These are phyloP conservation scores for Cyclotella kingstonii DNA, from an alignment of 108 stramenopile species.

Conservation along the genomic window DNA sequence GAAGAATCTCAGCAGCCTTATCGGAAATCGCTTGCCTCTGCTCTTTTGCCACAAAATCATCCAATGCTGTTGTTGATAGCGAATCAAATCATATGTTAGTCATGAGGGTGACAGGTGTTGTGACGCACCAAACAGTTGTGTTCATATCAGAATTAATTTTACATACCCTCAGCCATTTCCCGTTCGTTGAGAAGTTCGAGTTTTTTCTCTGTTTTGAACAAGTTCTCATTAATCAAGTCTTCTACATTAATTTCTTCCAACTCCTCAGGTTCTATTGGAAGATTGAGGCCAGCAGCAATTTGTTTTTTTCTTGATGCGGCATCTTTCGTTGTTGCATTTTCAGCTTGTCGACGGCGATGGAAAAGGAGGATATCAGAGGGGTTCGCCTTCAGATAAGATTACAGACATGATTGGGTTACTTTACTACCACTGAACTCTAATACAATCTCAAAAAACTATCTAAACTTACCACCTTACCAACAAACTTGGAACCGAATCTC, in stretches of 20 bases:
- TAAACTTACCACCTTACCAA: slow-evolving; percentile 73
- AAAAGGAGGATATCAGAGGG: slow-evolving; percentile 87
- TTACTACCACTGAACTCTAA: no score
- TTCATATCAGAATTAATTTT: background rate
- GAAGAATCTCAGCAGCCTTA: slow-evolving; percentile 49
- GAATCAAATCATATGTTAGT: background rate
- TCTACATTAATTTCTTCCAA: slow-evolving; percentile 79
- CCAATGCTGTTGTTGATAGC: slow-evolving; percentile 52
- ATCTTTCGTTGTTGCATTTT: slow-evolving; percentile 15
- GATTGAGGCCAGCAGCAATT: slow-evolving; percentile 12
- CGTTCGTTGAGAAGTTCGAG: slow-evolving; percentile 72
- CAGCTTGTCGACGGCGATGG: slow-evolving; percentile 54
- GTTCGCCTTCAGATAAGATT: slow-evolving; percentile 58
- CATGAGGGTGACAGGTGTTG: no score
- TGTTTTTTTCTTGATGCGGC: slow-evolving; percentile 15
- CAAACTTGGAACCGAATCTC: slow-evolving; percentile 87
- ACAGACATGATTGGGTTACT: no score
- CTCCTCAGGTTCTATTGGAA: slow-evolving; percentile 81
- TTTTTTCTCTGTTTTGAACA: slow-evolving; percentile 66
- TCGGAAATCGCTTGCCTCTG: slow-evolving; percentile 63
- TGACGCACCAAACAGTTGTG: background rate
- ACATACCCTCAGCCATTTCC: slow-evolving; percentile 36
- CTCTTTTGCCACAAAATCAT: slow-evolving; percentile 87
- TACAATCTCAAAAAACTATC: background rate
- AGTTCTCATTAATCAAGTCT: slow-evolving; percentile 75